Evolutionary conservation across 768 basidiomycete species (phyloP), one percentile per base, ranked within the genome.

Genomic region (Boletus sp.): DNA sequence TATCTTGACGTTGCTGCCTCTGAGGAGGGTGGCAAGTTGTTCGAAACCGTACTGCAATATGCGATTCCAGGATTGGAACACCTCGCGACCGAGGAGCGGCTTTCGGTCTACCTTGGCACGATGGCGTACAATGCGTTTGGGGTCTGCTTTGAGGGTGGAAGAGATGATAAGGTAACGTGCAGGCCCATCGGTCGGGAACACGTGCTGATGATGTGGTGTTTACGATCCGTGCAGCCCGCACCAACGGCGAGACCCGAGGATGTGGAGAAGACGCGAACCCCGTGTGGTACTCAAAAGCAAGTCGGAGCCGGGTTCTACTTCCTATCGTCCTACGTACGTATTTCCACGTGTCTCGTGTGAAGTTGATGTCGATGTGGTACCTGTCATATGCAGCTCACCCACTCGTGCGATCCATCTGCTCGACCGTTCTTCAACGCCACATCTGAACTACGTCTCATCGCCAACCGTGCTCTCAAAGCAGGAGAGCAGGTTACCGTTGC

Each of bases 81-180:
- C 54, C 86, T 89, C 54, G 74, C 90, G 29, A 81, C 82, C 4
- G 81, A 84, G 29, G 86, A 89, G 39, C 77, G 83, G 24, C 81
- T 89, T 59, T 75, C 80, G 10, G 76, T 77, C 17, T 77, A 88
- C 47, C 69, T 82, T 40, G 89, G 88, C 17, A 90, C 84, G 69
- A 84, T 93, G 77, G 72, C 77, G 4, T 92, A 91, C 71, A 93
- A 93, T 62, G 78, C 83, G 3, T 89, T 84, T 64, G 92, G 92
- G 55, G 83, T 94, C 49, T 83, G 77, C 68, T 86, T 78, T 61
- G 78, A 75, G 52, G 81, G 78, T 32, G 90, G 90, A 18, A 77
- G 91, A 30, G 80, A 84, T 58, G 83, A 90, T 65, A 89, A 82
- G 80, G 91, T 91, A 46, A 75, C 64, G 50, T 42, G 28, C 24